Base-by-base conservation (phyloP, 23 red algal genomes). In the Gracilariopsis chorda region DNA sequence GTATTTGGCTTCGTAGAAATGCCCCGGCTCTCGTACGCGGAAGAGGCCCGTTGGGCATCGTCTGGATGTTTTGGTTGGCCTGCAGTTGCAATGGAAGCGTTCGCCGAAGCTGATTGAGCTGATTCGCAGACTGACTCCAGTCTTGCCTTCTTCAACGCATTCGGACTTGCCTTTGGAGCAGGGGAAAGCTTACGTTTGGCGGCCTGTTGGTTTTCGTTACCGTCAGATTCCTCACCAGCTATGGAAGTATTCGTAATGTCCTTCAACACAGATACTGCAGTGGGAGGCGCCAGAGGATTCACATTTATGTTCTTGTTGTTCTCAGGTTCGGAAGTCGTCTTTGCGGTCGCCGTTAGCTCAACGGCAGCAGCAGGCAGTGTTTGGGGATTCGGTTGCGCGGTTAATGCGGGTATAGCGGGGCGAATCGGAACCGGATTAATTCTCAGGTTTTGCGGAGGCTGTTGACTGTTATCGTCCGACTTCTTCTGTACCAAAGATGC, bases 231-330 rank as follows among this genome's bases (percentile, higher is more conserved):
- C 39, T 59, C 53, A 7, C n/a, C 62, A 32, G 36, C 44, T 39
- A 41, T 74, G 16, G 58, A 41, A 27, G 82, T 72, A 21, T 86
- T 86, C 27, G 82, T 86, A 29, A 86, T 86, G 32, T 86, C 82
- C 19, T 51, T 69, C 27, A 86, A 63, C 17, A 86, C 63, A 24
- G 35, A 40, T 2, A 35, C 52, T 24, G 75, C 48, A 23, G 75
- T 42, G 4, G 75, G 75, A 24, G 75, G 78, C 27, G 59, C 39
- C 51, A 63, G 29, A 14, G 25, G 59, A 40, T 29, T 59, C 28
- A 61, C 78, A 42, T 83, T 40, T 7, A 37, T 19, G 25, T 83
- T 59, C 34, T 36, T 83, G 14, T 83, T 37, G n/a, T 27, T 14
- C 55, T 10, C 47, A 37, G 35, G 48, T 0, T 57, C 11, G 16